Evolutionary conservation across 2,329 filamentous ascomycete genomes (phyloP), one percentile per base, ranked within the genome.

Genomic region (Pestalotiopsis sp.): DNA sequence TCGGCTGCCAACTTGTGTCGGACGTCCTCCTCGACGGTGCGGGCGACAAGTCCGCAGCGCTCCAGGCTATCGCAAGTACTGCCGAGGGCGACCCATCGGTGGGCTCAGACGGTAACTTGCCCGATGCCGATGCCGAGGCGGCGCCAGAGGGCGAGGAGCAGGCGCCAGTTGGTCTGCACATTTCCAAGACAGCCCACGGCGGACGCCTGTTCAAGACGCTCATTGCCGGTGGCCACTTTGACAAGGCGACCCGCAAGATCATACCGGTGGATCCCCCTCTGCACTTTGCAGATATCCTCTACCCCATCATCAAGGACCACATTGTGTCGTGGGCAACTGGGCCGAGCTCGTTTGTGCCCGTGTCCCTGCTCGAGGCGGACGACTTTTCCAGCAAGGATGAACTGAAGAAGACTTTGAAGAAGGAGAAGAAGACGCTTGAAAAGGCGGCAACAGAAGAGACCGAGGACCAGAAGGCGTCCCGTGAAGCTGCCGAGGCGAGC

Each of bases 171-270:
- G 77, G 76, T 25, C 76, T 80, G 38, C 91, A 94, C 77, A 85
- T 92, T 67, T 87, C 90, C 31, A 84, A 87, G 74, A 86, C 87
- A 49, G 78, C 89, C 0, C 86, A 86, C 74, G 92, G 90, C 56
- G 94, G 93, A 17, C 91, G 94, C 69, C 92, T 98, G 91, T 87
- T 98, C 75, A 98, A 97, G 84, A 92, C 92, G 0, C 87, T 99
- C 7, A 94, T 98, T 27, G 91, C 94, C 67, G 96, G 96, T 57
- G 96, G 97, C 31, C 91, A 90, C 69, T 99, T 93, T 78, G 94
- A 98, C 80, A 89, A 89, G 70, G 86, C 86, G 58, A 86, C 89
- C 2, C 94, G 94, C 81, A 89, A 86, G 68, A 81, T 96, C 59
- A 87, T 92, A 75, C 88, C 90, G 25, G 86, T 92, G 2, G 90